These are phyloP conservation scores for Zygosaccharomyces gambellarensis DNA, from an alignment of 805 yeast genomes.

Conservation along the genomic window DNA sequence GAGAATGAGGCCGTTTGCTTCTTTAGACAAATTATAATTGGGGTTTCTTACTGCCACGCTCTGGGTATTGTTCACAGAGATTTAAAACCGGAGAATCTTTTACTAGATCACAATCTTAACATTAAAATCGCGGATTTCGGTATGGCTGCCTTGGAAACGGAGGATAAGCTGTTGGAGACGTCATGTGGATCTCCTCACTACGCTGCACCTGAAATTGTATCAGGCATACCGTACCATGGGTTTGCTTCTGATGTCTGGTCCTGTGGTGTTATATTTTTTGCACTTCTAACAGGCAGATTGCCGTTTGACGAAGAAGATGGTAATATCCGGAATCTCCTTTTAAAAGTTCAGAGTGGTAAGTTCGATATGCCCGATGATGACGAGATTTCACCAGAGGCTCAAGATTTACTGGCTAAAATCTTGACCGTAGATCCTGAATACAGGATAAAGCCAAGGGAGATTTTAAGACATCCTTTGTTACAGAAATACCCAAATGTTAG, in stretches of 20 bases:
- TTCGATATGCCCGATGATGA: constrained; percentile 75
- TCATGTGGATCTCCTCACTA: constrained; percentile 98
- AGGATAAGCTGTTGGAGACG: constrained; percentile 79
- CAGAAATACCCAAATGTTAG: constrained; percentile 54
- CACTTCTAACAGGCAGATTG: constrained; percentile 86
- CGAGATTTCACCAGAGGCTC: constrained; percentile 77
- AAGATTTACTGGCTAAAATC: constrained; percentile 77
- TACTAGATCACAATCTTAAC: constrained; percentile 76
- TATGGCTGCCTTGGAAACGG: constrained; percentile 94
- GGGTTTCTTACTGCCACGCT: constrained; percentile 79
- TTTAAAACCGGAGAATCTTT: constrained; percentile 73
- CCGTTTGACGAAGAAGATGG: constrained; percentile 89
- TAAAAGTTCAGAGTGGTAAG: constrained; percentile 88
- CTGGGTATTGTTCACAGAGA: constrained; percentile 87
- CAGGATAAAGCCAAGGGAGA: constrained; percentile 74
- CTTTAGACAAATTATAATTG: constrained; percentile 79
- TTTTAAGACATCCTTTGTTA: constrained; percentile 75
- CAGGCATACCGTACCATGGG: constrained; percentile 93
- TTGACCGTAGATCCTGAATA: constrained; percentile 74
- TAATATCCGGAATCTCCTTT: constrained; percentile 75
- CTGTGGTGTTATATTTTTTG: constrained; percentile 92
- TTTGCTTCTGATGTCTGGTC: constrained; percentile 98
- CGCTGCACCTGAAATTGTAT: constrained; percentile 96
- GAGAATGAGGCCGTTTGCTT: constrained; percentile 88
- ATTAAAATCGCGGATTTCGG: constrained; percentile 98